Evolutionary conservation across 352 stramenopile genomes (phyloP).

Genomic region (Elongisporangium anandrum): DNA sequence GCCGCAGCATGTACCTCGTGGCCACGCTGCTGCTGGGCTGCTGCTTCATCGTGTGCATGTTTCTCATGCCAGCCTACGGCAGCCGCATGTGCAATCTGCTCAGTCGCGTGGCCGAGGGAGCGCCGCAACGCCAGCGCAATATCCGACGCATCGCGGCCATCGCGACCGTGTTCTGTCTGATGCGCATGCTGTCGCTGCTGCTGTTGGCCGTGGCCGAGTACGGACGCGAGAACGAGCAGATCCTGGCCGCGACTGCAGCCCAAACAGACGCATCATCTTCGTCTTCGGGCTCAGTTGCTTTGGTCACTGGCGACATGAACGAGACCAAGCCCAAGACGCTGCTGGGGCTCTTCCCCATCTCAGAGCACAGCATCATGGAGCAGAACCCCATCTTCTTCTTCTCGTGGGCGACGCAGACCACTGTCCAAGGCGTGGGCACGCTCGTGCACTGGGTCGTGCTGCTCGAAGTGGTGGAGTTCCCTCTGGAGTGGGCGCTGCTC

Average conservation of each 20-base stretch:
- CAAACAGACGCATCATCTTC: conserved; percentile 14
- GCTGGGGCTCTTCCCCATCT: conserved; percentile 25
- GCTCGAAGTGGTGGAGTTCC: conserved; percentile 58
- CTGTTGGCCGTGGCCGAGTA: conserved; percentile 44
- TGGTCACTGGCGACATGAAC: conserved; percentile 5
- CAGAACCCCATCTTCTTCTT: conserved; percentile 68
- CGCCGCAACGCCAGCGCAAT: conserved; percentile 41
- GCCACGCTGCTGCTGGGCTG: conserved; percentile 37
- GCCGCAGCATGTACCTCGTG: conserved; percentile 39
- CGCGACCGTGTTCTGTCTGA: conserved; percentile 47
- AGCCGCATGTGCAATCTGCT: conserved; percentile 48
- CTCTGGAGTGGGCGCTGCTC: conserved; percentile 53
- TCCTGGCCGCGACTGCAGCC: conserved; percentile 3
- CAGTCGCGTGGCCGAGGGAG: conserved; percentile 50
- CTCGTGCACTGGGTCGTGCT: conserved; percentile 53
- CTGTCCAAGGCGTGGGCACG: conserved; percentile 7
- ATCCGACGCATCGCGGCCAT: conserved; percentile 58
- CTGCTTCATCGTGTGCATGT: conserved; percentile 44
- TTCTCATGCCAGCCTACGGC: conserved; percentile 50
- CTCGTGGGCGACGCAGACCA: conserved; percentile 16
- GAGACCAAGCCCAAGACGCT: conserved; percentile 10
- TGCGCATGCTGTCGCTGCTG: conserved; percentile 40
- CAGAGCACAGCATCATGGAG: conserved; percentile 39
- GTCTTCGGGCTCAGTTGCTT: neutral
- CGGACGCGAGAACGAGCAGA: conserved; percentile 2